Conservation (phyloP, 1,284 basidiomycete genomes). For the Ustilago bromivora region DNA sequence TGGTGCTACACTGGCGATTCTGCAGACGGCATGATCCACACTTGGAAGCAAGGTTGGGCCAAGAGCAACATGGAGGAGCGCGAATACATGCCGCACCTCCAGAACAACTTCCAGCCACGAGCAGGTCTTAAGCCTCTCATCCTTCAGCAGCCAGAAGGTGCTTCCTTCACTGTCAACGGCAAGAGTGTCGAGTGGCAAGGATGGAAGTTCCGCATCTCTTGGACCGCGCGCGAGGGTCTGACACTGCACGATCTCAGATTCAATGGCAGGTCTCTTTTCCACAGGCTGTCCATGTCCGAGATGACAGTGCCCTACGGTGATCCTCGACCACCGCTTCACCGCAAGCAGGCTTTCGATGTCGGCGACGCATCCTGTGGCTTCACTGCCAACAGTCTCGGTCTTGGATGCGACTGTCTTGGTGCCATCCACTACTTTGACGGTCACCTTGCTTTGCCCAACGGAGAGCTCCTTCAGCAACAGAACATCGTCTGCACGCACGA, state of each 20-base stretch:
- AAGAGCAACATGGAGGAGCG: conserved; percentile 63
- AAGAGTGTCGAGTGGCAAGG: conserved; percentile 55
- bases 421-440: conserved; percentile 70
- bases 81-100: conserved; percentile 68
- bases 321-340: conserved; percentile 58
- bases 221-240: conserved; percentile 70
- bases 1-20: conserved; percentile 63
- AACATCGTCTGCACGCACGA: conserved; percentile 93
- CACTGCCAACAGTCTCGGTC: conserved; percentile 70
- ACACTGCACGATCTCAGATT: conserved; percentile 61
- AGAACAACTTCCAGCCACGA: conserved; percentile 28
- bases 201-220: conserved; percentile 55
- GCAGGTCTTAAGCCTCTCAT: conserved; percentile 50
- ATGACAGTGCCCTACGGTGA: conserved; percentile 72
- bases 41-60: conserved; percentile 55
- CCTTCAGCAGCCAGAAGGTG: conserved; percentile 59
- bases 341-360: conserved; percentile 71
- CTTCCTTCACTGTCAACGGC: conserved; percentile 55
- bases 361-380: conserved; percentile 72
- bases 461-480: conserved; percentile 47
- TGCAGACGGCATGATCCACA: conserved; percentile 57
- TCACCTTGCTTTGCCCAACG: conserved; percentile 63
- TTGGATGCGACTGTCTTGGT: conserved; percentile 72
- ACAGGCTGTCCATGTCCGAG: conserved; percentile 71
- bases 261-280: conserved; percentile 66